Percentiles rank a stretch among this genome's conserved stretches.
Conservation (phyloP, 2,329 filamentous ascomycete species). For the Calonectria naviculata region DNA sequence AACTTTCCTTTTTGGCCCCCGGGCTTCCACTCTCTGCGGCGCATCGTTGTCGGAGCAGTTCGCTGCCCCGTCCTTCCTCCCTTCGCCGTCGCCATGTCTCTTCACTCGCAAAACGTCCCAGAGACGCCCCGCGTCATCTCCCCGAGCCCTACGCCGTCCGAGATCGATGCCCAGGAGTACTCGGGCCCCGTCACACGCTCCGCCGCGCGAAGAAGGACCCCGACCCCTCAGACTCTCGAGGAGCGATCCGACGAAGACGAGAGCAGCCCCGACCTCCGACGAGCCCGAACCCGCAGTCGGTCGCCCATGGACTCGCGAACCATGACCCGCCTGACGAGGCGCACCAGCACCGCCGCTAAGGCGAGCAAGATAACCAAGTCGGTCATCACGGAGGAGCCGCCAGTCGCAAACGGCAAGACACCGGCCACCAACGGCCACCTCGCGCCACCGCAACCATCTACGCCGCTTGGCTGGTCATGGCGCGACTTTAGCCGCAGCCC, state of each 20-base stretch:
- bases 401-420: slow-evolving; percentile 47
- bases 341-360: slow-evolving; percentile 50
- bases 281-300: slow-evolving; percentile 77
- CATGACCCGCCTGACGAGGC: slow-evolving; percentile 64
- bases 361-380: slow-evolving; percentile 39
- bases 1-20: slow-evolving; percentile 55
- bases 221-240: slow-evolving; percentile 69
- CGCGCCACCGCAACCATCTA: slow-evolving; percentile 72
- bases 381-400: slow-evolving; percentile 31
- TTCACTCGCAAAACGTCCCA: slow-evolving; percentile 69
- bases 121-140: slow-evolving; percentile 89
- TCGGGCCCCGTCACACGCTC: slow-evolving; percentile 83
- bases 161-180: slow-evolving; percentile 56
- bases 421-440: slow-evolving; percentile 71
- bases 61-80: slow-evolving; percentile 68
- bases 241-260: slow-evolving; percentile 67
- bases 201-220: slow-evolving; percentile 67
- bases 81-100: slow-evolving; percentile 66
- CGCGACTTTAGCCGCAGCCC: slow-evolving; percentile 91
- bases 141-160: slow-evolving; percentile 76
- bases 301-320: slow-evolving; percentile 70
- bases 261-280: slow-evolving; percentile 60
- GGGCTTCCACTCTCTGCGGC: slow-evolving; percentile 58
- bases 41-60: slow-evolving; percentile 67
- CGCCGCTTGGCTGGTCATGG: slow-evolving; percentile 78